phyloP scores from a whole-genome alignment of 106 monocot genomes.

The Agapanthus africanus region DNA sequence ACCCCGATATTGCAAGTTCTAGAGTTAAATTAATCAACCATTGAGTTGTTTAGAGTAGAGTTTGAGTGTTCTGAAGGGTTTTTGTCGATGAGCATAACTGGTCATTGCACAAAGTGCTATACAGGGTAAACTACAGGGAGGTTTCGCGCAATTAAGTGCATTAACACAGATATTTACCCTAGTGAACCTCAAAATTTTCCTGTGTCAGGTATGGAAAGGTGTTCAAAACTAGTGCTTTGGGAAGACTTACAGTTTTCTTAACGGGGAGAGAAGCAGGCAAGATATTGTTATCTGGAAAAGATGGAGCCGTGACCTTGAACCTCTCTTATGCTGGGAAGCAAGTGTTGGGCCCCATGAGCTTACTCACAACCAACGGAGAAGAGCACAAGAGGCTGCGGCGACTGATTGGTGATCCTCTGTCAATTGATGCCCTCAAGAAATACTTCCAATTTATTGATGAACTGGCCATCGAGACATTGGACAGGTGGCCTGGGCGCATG shows the following conservation, averaged over 20 bases:
- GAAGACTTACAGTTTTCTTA: slow-evolving; percentile 7
- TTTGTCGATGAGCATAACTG: too few relatives aligned
- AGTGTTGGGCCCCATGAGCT: slow-evolving; percentile 29
- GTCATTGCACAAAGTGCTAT: too few relatives aligned
- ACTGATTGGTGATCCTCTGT: slow-evolving; percentile 25
- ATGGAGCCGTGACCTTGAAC: slow-evolving; percentile 20
- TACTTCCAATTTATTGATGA: slow-evolving; percentile 21
- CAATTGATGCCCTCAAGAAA: slow-evolving; percentile 28
- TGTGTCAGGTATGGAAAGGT: slow-evolving; percentile 28
- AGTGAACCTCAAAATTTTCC: neutral
- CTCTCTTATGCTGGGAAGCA: slow-evolving; percentile 34
- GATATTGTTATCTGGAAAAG: slow-evolving; percentile 20
- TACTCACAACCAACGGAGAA: slow-evolving; percentile 18
- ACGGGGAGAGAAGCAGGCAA: slow-evolving; percentile 34
- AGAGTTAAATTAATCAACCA: too few relatives aligned
- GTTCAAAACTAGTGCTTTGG: slow-evolving; percentile 31
- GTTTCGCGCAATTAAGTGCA: too few relatives aligned
- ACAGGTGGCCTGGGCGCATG: slow-evolving; percentile 16
- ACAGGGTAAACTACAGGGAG: too few relatives aligned
- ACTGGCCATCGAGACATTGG: slow-evolving; percentile 18
- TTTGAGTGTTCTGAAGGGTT: too few relatives aligned
- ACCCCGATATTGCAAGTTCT: too few relatives aligned
- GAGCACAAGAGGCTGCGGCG: slow-evolving; percentile 2
- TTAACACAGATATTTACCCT: neutral
- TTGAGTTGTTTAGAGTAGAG: too few relatives aligned